Base-by-base conservation (phyloP, 1,139 yeast species). In the Yamadazyma trypodendri region DNA sequence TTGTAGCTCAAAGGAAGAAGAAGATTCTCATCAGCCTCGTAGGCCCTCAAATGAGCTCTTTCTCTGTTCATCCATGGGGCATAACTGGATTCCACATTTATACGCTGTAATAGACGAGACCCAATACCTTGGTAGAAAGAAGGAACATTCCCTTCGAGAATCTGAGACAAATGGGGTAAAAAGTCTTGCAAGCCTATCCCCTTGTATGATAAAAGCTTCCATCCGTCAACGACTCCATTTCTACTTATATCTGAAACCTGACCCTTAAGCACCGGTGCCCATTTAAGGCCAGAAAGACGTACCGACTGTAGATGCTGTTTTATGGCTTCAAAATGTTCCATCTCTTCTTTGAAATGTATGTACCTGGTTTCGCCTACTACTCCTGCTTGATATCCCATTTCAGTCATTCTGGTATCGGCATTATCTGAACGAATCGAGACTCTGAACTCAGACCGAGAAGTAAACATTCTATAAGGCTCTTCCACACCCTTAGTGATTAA, bases 401-500 rank as follows among this genome's bases (percentile, higher is more conserved):
- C 78, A 0, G 97, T 90, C 38, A 94, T 64, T 42, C 99, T 68
- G 40, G 73, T 58, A 54, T 94, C 97, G 0, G 99, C 98, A 63
- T 92, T 94, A 58, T 94, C 98, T 1, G 96, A 81, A 41, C 99
- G 72, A 7, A 89, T 84, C 21, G 90, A 82, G 31, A 94, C 78
- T 53, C 98, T 72, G 58, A 88, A 94, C 56, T 94, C 99, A 0
- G 96, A 86, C 38, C 99, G 74, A 2, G 97, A 88, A 0, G 98
- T 94, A 55, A 94, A 94, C 98, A 94, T 94, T 45, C 99, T 72
- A 58, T 94, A 94, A 1, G 99, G 99, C 56, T 94, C 99, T 43
- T 84, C 90, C 1, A 94, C 96, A 14, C 98, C 99, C 61, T 89
- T 88, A 1, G 97, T 90, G 27, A 89, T 85, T 49, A 94, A 69